These are phyloP conservation scores for Nothopassalora personata DNA, from an alignment of 2,329 filamentous ascomycete species.

Conservation along the genomic window DNA sequence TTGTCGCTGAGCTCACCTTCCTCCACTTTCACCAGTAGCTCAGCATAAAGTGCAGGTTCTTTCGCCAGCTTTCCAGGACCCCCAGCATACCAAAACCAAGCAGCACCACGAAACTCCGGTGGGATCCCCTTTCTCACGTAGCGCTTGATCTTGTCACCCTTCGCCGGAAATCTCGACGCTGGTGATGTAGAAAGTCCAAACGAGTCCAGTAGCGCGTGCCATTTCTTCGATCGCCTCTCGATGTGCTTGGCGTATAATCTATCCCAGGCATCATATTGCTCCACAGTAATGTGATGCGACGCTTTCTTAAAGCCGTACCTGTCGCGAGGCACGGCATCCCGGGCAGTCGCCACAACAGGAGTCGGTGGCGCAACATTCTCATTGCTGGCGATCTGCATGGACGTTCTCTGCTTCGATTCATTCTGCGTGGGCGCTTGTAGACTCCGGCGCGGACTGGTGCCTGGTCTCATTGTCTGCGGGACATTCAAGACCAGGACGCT, in stretches of 20 bases:
- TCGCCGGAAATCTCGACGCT: conserved; percentile 73
- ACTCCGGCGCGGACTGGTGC: conserved; percentile 7
- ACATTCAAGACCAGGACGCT: conserved; percentile 25
- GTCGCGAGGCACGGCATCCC: conserved; percentile 53
- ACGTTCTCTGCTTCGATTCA: conserved; percentile 5
- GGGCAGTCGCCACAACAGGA: background rate
- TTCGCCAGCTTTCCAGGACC: conserved; percentile 69
- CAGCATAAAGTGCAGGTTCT: conserved; percentile 70
- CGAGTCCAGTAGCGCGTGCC: conserved; percentile 71
- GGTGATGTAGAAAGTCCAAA: conserved; percentile 63
- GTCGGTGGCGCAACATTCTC: background rate
- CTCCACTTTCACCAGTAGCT: conserved; percentile 61
- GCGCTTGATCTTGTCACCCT: conserved; percentile 76
- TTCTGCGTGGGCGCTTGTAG: conserved; percentile 3
- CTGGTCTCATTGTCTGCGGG: conserved; percentile 9
- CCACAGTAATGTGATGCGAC: conserved; percentile 68
- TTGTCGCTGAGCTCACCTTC: conserved; percentile 56
- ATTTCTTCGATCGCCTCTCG: conserved; percentile 71
- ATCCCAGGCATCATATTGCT: conserved; percentile 81
- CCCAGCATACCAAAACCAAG: conserved; percentile 95
- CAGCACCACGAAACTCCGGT: conserved; percentile 87
- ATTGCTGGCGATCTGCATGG: conserved; percentile 15
- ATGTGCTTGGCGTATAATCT: conserved; percentile 68
- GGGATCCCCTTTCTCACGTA: conserved; percentile 92
- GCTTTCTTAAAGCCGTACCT: conserved; percentile 89